A percentile compares a stretch with the other conserved stretches of the same genome.
phyloP scores from a whole-genome alignment of 2,329 filamentous ascomycete species.

The Dothideomycetes sp. region DNA sequence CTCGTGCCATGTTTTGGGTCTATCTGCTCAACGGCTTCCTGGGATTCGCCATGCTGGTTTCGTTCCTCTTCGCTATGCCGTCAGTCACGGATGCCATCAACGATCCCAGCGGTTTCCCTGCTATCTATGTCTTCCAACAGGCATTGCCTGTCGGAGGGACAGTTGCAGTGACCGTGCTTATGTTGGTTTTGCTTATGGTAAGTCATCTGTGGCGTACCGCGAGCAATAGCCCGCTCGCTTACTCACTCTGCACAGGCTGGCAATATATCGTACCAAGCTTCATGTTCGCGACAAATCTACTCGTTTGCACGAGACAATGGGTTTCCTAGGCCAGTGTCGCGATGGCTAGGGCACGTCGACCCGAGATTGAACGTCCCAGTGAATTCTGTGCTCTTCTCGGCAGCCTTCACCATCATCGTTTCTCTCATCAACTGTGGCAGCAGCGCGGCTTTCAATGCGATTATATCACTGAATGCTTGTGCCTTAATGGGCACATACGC shows the following conservation, averaged over 20 bases:
- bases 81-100: conserved; percentile 23
- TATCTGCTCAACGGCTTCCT: conserved; percentile 27
- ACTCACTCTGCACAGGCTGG: too few relatives aligned
- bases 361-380: conserved; percentile 13
- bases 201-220: too few relatives aligned
- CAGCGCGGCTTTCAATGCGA: conserved; percentile 16
- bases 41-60: conserved; percentile 25
- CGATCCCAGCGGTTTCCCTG: conserved; percentile 27
- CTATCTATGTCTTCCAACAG: conserved; percentile 25
- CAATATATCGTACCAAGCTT: conserved; percentile 28
- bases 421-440: conserved; percentile 19
- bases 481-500: conserved; percentile 34
- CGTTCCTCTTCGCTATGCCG: conserved; percentile 22
- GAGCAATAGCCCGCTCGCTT: too few relatives aligned
- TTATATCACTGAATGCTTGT: conserved; percentile 30
- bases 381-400: conserved; percentile 15
- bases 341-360: conserved; percentile 21
- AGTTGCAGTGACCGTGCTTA: conserved; percentile 23
- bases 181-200: conserved; percentile 25
- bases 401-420: conserved; percentile 15
- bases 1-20: conserved; percentile 22
- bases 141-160: conserved; percentile 25
- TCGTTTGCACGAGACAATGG: conserved; percentile 37
- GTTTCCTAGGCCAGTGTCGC: conserved; percentile 31
- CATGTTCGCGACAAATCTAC: conserved; percentile 27